Base-by-base conservation (phyloP, 2,329 filamentous ascomycete species). In the Scolecobasidium constrictum region DNA sequence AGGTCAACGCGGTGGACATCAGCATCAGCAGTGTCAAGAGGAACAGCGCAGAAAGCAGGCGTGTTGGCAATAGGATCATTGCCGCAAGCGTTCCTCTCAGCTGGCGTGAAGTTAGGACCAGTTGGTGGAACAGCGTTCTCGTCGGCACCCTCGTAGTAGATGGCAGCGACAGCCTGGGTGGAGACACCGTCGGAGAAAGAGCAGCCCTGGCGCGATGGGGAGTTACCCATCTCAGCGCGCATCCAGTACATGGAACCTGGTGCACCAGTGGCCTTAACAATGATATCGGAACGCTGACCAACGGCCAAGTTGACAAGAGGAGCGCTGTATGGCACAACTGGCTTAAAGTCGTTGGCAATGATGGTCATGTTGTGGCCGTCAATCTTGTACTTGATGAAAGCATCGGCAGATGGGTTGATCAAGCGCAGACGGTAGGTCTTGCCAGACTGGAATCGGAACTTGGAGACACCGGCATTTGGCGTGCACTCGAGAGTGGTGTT, bases 61-160 rank as follows among this genome's bases (percentile, higher is more conserved):
- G 76, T 77, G 5, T 61, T 41, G 3, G 53, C 48, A 4, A 83
- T 62, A 43, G 71, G 68, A 47, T 81, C 77, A 50, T 80, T 80
- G 40, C 61, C 59, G 52, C 78, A 83, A 9, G 58, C 40, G 36
- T 50, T 68, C 0, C 68, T 63, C 7, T 38, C 18, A 18, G 20
- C 41, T 5, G 11, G 9, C 0, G 69, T 56, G 37, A 75, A 51
- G 64, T 68, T 73, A 0, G 74, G 56, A 2, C 50, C 58, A 22
- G 42, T 43, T 13, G 57, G 63, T 0, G 80, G 81, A 2, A 64
- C 45, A 15, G 61, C 56, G 35, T 57, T 61, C 2, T 63, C 65
- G 51, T 81, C 65, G 5, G 76, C 73, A 9, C 66, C 53, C 34
- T 80, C 67, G 56, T 85, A 86, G 61, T 80, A 81, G 40, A 86